Evolutionary conservation across 331 rosid species (phyloP), one percentile per base, ranked within the genome.

Genomic region (Phaseolus coccineus): DNA sequence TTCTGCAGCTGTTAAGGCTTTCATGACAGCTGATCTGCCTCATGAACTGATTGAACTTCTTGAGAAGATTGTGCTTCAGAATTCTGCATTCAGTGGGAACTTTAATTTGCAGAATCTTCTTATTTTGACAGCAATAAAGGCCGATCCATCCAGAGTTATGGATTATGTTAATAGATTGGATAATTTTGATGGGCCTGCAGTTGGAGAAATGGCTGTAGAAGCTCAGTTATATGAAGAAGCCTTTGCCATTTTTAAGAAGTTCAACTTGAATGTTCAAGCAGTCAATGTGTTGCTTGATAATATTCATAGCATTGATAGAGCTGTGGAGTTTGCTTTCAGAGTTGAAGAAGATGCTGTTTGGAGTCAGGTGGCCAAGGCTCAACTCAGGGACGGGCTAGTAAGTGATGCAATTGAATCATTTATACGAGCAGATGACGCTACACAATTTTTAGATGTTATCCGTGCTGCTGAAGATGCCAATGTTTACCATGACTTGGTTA

Each of bases 341-440:
- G 99, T 93, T 68, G 99, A 96, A 83, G 99, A 96, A 86, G 99
- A 96, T 80, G 97, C 98, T 66, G 99, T 96, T 77, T 96, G 99
- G 99, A 96, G 99, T 82, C 95, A 96, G 87, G 97, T 93, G 62
- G 99, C 92, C 10, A 96, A 96, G 90, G 99, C 97, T 69, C 99
- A 96, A 85, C 95, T 96, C 52, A 82, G 91, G 84, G 99, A 93
- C 79, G 99, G 99, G 58, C 86, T 96, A 50, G 96, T 96, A 40
- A 96, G 98, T 19, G 98, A 96, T 86, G 98, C 99, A 9, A 96
- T 96, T 24, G 99, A 96, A 87, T 96, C 99, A 35, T 96, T 96
- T 82, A 96, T 96, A 50, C 92, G 99, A 61, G 99, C 99, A 0
- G 99, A 96, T 73, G 99, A 96, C 69, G 92, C 92, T 57, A 91